Base-by-base conservation (phyloP, 176 grass and related monocot genomes). In the Carex scoparia region DNA sequence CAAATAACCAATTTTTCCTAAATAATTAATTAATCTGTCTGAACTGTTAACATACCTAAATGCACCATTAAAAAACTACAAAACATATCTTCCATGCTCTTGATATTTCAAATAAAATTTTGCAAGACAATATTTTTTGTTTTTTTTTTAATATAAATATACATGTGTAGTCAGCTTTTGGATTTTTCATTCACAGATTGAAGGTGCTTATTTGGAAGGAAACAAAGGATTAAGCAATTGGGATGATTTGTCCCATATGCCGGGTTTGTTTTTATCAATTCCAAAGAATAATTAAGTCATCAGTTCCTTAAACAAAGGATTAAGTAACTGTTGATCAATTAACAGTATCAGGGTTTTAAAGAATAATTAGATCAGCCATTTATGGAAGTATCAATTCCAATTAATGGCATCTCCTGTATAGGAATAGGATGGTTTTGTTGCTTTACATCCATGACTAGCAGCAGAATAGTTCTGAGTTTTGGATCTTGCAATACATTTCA, bases 181-280 rank as follows among this genome's bases (percentile, higher is more conserved):
- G 1, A 16, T 63, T 81, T 44, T 68, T 2, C 8, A 33, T 55
- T 76, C 48, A 62, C 49, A 92, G 93, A 87, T 94, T 31, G 93
- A 94, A 92, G 90, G 90, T 46, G 90, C 93, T 12, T 89, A 89
- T 63, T 65, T 89, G 8, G 87, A 92, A 56, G 87, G 23, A 33
- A 90, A 90, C 63, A 92, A 90, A 73, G 88, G 85, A 62, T 54
- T 94, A 13, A 92, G 82, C 88, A 94, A 94, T 80, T 94, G 90
- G 93, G 93, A 94, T 71, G 82, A 87, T 10, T 87, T 92, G 71
- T 79, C 84, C 37, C 93, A 86, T 55, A 5, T 46, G 13, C 84
- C 90, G 76, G 90, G 93, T 90, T 69, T 60, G 4, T 64, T 48
- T 78, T 57, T 31, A 40, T 40, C 38, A 40, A 40, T 40, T 40